Conservation (phyloP, 345 rosid species). For the Arabis alpina region DNA sequence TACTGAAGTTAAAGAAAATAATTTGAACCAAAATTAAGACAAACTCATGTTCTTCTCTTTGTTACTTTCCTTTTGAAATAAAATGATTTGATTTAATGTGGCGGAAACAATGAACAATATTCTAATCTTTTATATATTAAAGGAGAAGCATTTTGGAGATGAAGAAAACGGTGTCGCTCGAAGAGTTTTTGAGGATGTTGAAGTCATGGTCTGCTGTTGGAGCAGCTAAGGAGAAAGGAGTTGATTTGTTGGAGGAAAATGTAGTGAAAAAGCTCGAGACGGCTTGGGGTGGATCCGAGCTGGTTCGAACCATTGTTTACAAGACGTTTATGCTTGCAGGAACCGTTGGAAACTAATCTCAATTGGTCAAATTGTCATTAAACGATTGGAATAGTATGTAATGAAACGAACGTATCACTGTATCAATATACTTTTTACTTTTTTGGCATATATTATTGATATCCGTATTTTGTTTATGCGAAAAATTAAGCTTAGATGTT, state of each 20-base stretch:
- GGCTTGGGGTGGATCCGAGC: constrained; percentile 64
- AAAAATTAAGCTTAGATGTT: too few relatives aligned
- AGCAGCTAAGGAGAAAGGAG: constrained; percentile 61
- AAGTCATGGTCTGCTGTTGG: constrained; percentile 54
- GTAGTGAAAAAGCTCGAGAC: constrained; percentile 52
- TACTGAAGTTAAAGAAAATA: too few relatives aligned
- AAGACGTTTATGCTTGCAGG: constrained; percentile 74
- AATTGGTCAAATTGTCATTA: background rate
- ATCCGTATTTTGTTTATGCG: too few relatives aligned
- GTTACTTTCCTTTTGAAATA: too few relatives aligned
- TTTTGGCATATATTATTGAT: background rate
- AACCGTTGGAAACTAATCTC: constrained; percentile 37
- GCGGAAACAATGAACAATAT: too few relatives aligned
- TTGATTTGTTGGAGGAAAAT: constrained; percentile 60
- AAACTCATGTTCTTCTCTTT: too few relatives aligned
- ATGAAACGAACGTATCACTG: background rate
- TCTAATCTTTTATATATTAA: too few relatives aligned
- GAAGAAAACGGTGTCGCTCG: constrained; percentile 52
- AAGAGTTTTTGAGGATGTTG: constrained; percentile 53
- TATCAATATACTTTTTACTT: background rate
- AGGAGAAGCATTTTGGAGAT: too few relatives aligned
- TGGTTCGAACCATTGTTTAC: constrained; percentile 48
- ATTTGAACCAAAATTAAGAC: too few relatives aligned
- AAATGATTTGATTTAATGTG: too few relatives aligned
- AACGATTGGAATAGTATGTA: background rate